These are phyloP conservation scores for Tylopilus subfusipes DNA, from an alignment of 768 basidiomycete genomes.

Conservation along the genomic window DNA sequence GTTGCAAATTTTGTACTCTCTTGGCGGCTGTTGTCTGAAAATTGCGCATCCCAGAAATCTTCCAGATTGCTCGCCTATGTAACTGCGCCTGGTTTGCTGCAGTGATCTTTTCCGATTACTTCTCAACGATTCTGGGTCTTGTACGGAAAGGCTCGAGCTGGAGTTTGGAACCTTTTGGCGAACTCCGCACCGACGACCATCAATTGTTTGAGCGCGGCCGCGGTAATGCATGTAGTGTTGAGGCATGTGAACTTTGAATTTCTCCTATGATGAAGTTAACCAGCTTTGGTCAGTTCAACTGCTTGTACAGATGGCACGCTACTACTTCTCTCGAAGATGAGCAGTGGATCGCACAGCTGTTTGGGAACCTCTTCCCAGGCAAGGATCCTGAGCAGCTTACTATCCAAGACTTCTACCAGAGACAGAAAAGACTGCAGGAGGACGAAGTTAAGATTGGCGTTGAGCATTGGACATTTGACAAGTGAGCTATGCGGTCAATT, in stretches of 20 bases:
- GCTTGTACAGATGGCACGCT: constrained; percentile 82
- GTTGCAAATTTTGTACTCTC: constrained; percentile 11
- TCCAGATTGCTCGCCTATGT: constrained; percentile 74
- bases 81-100: constrained; percentile 80
- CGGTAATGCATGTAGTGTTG: constrained; percentile 80
- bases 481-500: constrained; percentile 34
- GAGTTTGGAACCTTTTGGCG: constrained; percentile 73
- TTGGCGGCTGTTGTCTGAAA: neutral
- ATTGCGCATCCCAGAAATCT: constrained; percentile 52
- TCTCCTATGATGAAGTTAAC: neutral
- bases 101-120: constrained; percentile 81
- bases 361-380: constrained; percentile 50
- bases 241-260: constrained; percentile 41
- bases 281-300: constrained; percentile 61
- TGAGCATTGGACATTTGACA: constrained; percentile 64
- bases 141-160: constrained; percentile 71
- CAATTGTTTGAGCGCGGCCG: constrained; percentile 71
- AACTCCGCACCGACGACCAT: constrained; percentile 63
- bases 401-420: constrained; percentile 47
- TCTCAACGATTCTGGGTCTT: constrained; percentile 76
- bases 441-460: constrained; percentile 39
- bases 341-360: constrained; percentile 55
- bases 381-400: constrained; percentile 49
- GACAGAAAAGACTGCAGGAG: constrained; percentile 37
- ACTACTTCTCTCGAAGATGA: constrained; percentile 73